A percentile compares a stretch with the other conserved stretches of the same genome.
phyloP scores from a whole-genome alignment of 768 basidiomycete genomes.

The Tricholoma furcatifolium region DNA sequence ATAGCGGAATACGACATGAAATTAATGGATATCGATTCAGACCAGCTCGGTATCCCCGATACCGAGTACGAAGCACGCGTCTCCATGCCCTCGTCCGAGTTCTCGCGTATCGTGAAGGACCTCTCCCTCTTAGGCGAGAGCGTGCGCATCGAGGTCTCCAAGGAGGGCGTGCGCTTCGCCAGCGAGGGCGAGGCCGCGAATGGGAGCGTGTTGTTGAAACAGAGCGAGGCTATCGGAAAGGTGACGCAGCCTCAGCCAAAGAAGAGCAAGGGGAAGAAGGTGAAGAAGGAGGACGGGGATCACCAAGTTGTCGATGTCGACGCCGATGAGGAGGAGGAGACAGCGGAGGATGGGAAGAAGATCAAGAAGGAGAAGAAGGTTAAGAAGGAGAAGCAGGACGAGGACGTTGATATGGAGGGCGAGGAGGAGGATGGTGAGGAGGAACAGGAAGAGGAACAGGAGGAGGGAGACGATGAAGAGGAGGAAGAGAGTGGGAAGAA shows the following conservation, averaged over 20 bases:
- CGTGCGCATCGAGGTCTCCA: constrained; percentile 92
- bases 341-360: constrained; percentile 39
- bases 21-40: constrained; percentile 98
- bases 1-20: constrained; percentile 99
- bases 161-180: constrained; percentile 92
- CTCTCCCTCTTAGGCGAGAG: constrained; percentile 88
- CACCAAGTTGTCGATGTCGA: constrained; percentile 48
- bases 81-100: constrained; percentile 83
- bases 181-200: constrained; percentile 95
- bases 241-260: constrained; percentile 35
- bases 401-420: constrained; percentile 47
- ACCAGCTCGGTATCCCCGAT: constrained; percentile 93
- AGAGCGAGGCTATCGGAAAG: constrained; percentile 54
- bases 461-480: constrained; percentile 53
- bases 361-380: constrained; percentile 43
- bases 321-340: constrained; percentile 48
- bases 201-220: constrained; percentile 81
- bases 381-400: constrained; percentile 36
- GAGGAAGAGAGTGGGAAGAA: constrained; percentile 59
- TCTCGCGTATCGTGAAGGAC: constrained; percentile 91
- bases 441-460: constrained; percentile 53
- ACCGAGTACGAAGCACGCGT: constrained; percentile 96
- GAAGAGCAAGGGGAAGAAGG: constrained; percentile 30
- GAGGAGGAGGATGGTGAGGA: constrained; percentile 52
- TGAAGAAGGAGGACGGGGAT: constrained; percentile 43